Base-by-base conservation (phyloP, 2,329 filamentous ascomycete genomes). In the Beauveria sp. region DNA sequence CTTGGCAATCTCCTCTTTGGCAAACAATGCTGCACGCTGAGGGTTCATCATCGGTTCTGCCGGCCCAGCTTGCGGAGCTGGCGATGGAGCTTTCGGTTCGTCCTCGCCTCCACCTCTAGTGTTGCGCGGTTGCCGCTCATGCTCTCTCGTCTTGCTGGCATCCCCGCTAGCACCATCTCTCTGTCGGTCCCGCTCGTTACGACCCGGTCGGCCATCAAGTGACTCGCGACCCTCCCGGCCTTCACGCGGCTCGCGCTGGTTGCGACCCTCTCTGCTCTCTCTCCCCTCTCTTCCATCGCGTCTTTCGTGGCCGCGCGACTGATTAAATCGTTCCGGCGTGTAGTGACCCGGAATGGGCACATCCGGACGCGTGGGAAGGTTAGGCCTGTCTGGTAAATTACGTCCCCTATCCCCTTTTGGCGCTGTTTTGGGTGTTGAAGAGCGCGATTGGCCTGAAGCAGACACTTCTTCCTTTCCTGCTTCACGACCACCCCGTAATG, bases 351-450 rank as follows among this genome's bases (percentile, higher is more conserved):
- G 78, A 51, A 82, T 78, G 8, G 82, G 82, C 12, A 84, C 78
- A 64, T 87, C 83, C 18, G 85, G 85, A 60, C 84, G 78, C 59
- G 74, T 84, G 1, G 86, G 86, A 7, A 88, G 73, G 18, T 71
- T 74, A 8, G 71, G 73, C 3, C 71, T 69, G 55, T 75, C 75
- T 16, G 74, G 74, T n/a, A 76, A 67, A 20, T 67, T 74, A 26
- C 74, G 73, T 28, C 72, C 67, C 22, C 67, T 52, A 26, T 75
- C 74, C 16, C 54, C 26, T 63, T 62, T 60, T 61, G 51, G 9
- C 52, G 53, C 38, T 66, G 63, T 61, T 49, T 65, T 68, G 0
- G 70, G 65, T 3, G 71, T 72, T 5, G 67, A 67, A 2, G 72
- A 68, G 18, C 67, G 68, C 9, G 68, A 65, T 18, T 64, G 65